Percentiles rank a stretch among this genome's conserved stretches.
Conservation (phyloP, 2,329 filamentous ascomycete species). For the Paraphaeosphaeria sporulosa region DNA sequence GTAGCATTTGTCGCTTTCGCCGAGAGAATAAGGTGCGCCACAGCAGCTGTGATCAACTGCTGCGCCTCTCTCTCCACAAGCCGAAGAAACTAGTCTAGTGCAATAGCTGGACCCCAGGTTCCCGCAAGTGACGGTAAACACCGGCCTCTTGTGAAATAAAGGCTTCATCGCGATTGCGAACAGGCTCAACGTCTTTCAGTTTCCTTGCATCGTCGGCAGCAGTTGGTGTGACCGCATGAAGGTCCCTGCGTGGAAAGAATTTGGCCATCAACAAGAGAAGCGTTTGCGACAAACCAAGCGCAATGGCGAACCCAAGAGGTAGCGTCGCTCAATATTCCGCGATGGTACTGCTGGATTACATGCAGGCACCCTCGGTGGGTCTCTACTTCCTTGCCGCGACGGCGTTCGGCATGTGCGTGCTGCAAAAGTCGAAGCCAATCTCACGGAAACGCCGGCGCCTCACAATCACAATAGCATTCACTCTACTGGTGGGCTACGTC, state of each 20-base stretch:
- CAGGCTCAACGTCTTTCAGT: background rate
- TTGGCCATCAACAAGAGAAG: conserved; percentile 3
- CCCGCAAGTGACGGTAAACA: conserved; percentile 1
- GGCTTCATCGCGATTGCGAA: background rate
- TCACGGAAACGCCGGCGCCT: conserved; percentile 34
- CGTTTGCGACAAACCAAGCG: background rate
- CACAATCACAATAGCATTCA: conserved; percentile 21
- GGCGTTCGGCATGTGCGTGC: conserved; percentile 35
- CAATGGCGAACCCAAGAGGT: conserved; percentile 20
- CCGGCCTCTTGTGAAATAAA: conserved; percentile 3
- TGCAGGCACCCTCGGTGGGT: conserved; percentile 42
- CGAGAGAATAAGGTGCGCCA: background rate
- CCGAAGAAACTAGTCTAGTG: background rate
- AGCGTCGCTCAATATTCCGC: conserved; percentile 26
- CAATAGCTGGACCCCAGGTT: background rate
- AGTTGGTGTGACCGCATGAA: background rate
- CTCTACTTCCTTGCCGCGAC: conserved; percentile 41
- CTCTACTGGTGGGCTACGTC: conserved; percentile 34
- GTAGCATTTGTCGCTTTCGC: background rate
- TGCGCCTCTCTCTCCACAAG: background rate
- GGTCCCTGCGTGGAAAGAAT: conserved; percentile 4
- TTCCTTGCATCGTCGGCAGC: background rate
- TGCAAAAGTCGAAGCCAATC: conserved; percentile 41
- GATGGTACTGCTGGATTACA: conserved; percentile 42
- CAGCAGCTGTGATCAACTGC: background rate